These are phyloP conservation scores for Cenchrus americanus DNA, from an alignment of 176 grass and related monocot species.

Conservation along the genomic window DNA sequence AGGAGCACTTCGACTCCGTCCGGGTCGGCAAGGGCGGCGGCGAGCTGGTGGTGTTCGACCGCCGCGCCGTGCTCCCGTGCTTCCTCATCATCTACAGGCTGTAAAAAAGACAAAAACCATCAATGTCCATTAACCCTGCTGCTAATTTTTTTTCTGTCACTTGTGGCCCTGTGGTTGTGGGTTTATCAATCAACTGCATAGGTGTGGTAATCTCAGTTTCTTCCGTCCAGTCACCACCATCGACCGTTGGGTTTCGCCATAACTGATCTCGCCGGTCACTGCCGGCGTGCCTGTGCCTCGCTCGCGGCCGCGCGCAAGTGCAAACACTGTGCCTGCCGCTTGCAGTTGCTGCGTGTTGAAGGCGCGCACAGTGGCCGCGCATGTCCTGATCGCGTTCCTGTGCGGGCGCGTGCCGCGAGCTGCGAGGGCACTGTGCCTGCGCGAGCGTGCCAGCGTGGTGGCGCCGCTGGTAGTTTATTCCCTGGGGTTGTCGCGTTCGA, in stretches of 20 bases:
- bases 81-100: conserved; percentile 91
- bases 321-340: not conserved
- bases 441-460: not conserved
- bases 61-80: conserved; percentile 85
- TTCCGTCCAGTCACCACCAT: not conserved
- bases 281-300: not conserved
- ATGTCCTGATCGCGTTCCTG: conserved; percentile 27
- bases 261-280: not conserved
- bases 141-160: conserved; percentile 33
- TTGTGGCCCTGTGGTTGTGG: too few relatives aligned
- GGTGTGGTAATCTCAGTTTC: not conserved
- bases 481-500: conserved; percentile 41
- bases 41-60: conserved; percentile 83
- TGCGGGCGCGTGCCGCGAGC: not conserved
- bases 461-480: conserved; percentile 38
- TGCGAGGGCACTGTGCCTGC: not conserved
- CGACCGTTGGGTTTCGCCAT: not conserved
- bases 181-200: conserved; percentile 35
- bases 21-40: conserved; percentile 61
- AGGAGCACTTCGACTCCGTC: conserved; percentile 64
- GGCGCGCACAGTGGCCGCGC: conserved; percentile 28
- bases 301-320: conserved; percentile 1
- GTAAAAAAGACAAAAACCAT: conserved; percentile 32
- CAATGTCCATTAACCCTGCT: conserved; percentile 25
- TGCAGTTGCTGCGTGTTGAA: not conserved